Evolutionary conservation across 768 basidiomycete genomes (phyloP).

Genomic region (Lactarius hatsudake): DNA sequence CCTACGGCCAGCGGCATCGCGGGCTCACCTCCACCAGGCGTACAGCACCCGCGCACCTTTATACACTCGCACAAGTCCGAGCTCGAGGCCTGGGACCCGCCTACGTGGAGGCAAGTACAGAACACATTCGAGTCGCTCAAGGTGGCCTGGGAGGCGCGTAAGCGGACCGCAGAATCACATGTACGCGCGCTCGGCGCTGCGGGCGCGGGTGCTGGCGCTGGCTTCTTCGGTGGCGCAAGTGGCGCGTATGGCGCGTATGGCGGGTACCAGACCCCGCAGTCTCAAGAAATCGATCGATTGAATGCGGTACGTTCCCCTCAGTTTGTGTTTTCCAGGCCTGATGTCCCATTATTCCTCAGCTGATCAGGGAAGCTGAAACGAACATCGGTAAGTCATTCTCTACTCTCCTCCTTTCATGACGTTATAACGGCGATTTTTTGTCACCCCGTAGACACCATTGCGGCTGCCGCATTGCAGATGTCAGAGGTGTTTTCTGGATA

Average conservation of each 20-base stretch:
- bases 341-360: slow-evolving; percentile 33
- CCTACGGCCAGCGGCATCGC: slow-evolving; percentile 1
- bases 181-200: slow-evolving; percentile 42
- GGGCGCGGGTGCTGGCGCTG: slow-evolving; percentile 27
- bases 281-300: slow-evolving; percentile 51
- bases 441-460: slow-evolving; percentile 50
- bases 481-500: slow-evolving; percentile 71
- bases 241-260: slow-evolving; percentile 29
- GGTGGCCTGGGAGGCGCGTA: slow-evolving; percentile 60
- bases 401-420: background rate
- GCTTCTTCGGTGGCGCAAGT: slow-evolving; percentile 34
- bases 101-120: slow-evolving; percentile 40
- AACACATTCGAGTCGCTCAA: slow-evolving; percentile 62
- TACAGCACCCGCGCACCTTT: slow-evolving; percentile 65
- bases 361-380: slow-evolving; percentile 53
- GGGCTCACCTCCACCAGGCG: slow-evolving; percentile 32
- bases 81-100: slow-evolving; percentile 42
- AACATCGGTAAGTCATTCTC: slow-evolving; percentile 45
- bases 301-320: slow-evolving; percentile 48
- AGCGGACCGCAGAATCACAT: slow-evolving; percentile 50
- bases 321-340: background rate
- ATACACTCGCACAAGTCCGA: slow-evolving; percentile 63
- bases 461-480: slow-evolving; percentile 73
- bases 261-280: slow-evolving; percentile 19
- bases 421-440: background rate